Percentiles rank a stretch among this genome's conserved stretches.
phyloP scores from a whole-genome alignment of 2,329 filamentous ascomycete genomes.

The Pyrenochaeta sp. region DNA sequence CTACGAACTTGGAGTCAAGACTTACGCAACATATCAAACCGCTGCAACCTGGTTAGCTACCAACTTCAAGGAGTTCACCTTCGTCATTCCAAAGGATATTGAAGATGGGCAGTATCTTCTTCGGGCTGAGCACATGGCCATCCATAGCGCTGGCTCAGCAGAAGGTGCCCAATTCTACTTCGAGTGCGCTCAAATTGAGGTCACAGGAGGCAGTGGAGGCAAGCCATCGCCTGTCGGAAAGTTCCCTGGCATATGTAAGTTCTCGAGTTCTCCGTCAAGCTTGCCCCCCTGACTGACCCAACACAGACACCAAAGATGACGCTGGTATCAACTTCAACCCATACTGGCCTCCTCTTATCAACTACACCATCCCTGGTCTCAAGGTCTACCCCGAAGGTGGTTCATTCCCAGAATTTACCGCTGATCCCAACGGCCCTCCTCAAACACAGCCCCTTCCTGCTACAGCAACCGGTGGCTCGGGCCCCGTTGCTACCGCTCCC shows the following conservation, averaged over 20 bases:
- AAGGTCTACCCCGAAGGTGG: slow-evolving; percentile 14
- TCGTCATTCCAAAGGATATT: slow-evolving; percentile 14
- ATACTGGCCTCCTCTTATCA: slow-evolving; percentile 14
- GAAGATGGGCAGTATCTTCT: slow-evolving; percentile 50
- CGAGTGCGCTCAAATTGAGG: slow-evolving; percentile 53
- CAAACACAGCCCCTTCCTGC: slow-evolving; percentile 14
- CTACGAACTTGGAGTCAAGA: slow-evolving; percentile 7
- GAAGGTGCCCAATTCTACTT: slow-evolving; percentile 52
- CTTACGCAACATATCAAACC: slow-evolving; percentile 2
- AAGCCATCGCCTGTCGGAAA: slow-evolving; percentile 43
- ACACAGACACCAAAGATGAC: slow-evolving; percentile 10
- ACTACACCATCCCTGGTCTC: slow-evolving; percentile 14
- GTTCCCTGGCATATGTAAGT: slow-evolving; percentile 44
- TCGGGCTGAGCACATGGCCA: slow-evolving; percentile 52
- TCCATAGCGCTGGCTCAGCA: slow-evolving; percentile 44
- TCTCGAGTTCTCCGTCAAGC: too few relatives aligned
- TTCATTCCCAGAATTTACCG: slow-evolving; percentile 13
- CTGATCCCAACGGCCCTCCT: slow-evolving; percentile 9
- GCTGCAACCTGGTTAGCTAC: slow-evolving; percentile 15
- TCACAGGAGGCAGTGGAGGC: slow-evolving; percentile 41
- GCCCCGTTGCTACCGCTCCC: too few relatives aligned
- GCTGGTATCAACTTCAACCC: slow-evolving; percentile 15
- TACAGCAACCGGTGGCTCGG: too few relatives aligned
- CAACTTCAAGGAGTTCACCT: slow-evolving; percentile 12
- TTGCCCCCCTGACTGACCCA: too few relatives aligned